These are phyloP conservation scores for Populus hybrid DNA, from an alignment of 441 rosid genomes.

Conservation along the genomic window DNA sequence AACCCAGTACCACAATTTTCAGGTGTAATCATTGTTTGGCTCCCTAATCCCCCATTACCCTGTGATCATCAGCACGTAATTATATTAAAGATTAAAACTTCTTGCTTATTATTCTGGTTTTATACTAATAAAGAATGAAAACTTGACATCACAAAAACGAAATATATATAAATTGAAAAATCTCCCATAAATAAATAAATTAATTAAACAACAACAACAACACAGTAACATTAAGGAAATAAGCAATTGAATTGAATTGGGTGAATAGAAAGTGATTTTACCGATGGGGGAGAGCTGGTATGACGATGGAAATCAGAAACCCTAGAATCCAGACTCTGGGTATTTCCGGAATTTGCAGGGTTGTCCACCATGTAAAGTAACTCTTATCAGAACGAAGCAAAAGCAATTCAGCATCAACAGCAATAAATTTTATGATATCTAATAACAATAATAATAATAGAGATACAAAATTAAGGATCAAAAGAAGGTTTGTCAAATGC, in stretches of 20 bases:
- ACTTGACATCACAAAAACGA: not conserved
- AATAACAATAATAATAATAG: no score
- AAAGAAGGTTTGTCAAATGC: not conserved
- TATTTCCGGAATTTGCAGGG: conserved; percentile 5
- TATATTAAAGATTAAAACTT: not conserved
- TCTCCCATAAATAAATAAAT: not conserved
- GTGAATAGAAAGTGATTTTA: not conserved
- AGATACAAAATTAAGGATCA: not conserved
- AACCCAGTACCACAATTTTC: conserved; percentile 25
- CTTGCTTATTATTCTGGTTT: no score
- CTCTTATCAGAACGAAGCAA: not conserved
- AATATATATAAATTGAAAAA: not conserved
- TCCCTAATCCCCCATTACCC: conserved; percentile 17
- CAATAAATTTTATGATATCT: no score
- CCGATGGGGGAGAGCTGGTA: not conserved
- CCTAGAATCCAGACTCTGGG: conserved; percentile 20
- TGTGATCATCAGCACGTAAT: conserved; percentile 10
- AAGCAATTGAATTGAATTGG: not conserved
- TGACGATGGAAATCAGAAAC: conserved; percentile 11
- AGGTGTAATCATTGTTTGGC: conserved; percentile 7
- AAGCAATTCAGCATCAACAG: not conserved
- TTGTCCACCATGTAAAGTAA: conserved; percentile 24
- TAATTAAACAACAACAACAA: no score
- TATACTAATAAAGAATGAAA: not conserved
- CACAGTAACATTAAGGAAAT: not conserved